These are phyloP conservation scores for Hyphopichia wangnamkhiaoensis DNA, from an alignment of 1,139 yeast genomes.

Conservation along the genomic window DNA sequence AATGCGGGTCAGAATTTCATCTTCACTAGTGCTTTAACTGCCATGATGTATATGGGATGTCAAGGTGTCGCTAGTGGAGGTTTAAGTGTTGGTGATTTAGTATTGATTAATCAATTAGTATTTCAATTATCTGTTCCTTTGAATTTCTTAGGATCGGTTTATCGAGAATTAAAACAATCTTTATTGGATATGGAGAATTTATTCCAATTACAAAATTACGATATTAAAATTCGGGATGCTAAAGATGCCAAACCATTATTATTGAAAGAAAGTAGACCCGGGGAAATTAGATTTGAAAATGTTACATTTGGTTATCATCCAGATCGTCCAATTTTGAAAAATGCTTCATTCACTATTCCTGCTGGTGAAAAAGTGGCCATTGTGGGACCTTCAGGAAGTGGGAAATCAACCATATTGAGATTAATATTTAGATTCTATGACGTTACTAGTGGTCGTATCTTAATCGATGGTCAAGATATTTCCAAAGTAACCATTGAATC, in stretches of 20 bases:
- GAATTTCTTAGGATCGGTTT: conserved; percentile 92
- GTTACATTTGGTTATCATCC: conserved; percentile 92
- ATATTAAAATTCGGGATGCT: conserved; percentile 62
- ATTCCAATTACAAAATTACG: conserved; percentile 77
- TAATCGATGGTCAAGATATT: conserved; percentile 90
- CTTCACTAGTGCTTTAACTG: conserved; percentile 88
- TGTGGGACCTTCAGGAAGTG: conserved; percentile 95
- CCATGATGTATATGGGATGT: conserved; percentile 99
- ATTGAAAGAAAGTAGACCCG: conserved; percentile 45
- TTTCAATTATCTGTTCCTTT: conserved; percentile 94
- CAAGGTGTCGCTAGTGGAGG: conserved; percentile 82
- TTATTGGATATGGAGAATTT: conserved; percentile 90
- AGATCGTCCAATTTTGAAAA: conserved; percentile 78
- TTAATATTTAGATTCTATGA: conserved; percentile 90
- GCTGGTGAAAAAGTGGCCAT: conserved; percentile 90
- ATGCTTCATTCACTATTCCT: conserved; percentile 83
- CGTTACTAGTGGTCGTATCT: conserved; percentile 71
- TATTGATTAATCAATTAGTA: conserved; percentile 92
- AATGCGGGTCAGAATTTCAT: conserved; percentile 92
- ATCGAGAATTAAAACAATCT: conserved; percentile 91
- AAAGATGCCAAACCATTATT: conserved; percentile 62
- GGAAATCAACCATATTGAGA: conserved; percentile 86
- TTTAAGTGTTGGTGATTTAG: conserved; percentile 92
- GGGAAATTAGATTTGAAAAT: conserved; percentile 85
- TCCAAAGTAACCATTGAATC: conserved; percentile 73